Conservation (phyloP, 805 yeast genomes). For the Vanderwaltozyma polyspora region DNA sequence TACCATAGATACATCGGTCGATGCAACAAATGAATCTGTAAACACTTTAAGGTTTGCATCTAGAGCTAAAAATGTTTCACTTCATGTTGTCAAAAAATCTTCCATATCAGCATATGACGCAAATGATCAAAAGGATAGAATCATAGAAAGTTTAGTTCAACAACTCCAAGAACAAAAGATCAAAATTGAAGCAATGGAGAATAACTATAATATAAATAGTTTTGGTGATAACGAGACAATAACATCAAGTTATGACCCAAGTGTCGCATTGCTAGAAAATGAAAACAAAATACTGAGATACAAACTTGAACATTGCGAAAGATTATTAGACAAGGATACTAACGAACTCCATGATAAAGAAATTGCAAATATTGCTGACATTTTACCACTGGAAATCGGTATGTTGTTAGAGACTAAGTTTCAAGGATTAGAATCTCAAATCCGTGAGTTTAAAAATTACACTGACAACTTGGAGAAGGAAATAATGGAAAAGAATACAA, state of each 20-base stretch:
- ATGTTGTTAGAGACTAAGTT: conserved; percentile 21
- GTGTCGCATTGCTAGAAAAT: conserved; percentile 37
- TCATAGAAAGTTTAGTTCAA: conserved; percentile 44
- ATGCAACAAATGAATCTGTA: conserved; percentile 62
- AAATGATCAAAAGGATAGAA: conserved; percentile 33
- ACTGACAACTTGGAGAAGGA: conserved; percentile 11
- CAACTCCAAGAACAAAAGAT: conserved; percentile 50
- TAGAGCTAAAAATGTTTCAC: conserved; percentile 66
- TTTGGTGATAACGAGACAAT: not conserved
- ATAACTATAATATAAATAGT: not conserved
- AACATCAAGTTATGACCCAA: conserved; percentile 18
- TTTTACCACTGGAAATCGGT: conserved; percentile 38
- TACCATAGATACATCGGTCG: conserved; percentile 61
- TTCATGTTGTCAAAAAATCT: conserved; percentile 47
- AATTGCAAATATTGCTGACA: conserved; percentile 49
- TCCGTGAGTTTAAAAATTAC: conserved; percentile 23
- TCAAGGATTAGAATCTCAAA: conserved; percentile 21
- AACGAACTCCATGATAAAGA: conserved; percentile 40
- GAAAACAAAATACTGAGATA: conserved; percentile 59
- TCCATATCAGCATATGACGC: conserved; percentile 23
- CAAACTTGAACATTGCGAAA: conserved; percentile 55
- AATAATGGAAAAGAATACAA: conserved; percentile 3
- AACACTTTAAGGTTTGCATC: conserved; percentile 80
- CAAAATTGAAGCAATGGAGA: not conserved
- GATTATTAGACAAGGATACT: conserved; percentile 50